A percentile compares a stretch with the other conserved stretches of the same genome.
Conservation (phyloP, 2,329 filamentous ascomycete species). For the Alternaria gansuensis region DNA sequence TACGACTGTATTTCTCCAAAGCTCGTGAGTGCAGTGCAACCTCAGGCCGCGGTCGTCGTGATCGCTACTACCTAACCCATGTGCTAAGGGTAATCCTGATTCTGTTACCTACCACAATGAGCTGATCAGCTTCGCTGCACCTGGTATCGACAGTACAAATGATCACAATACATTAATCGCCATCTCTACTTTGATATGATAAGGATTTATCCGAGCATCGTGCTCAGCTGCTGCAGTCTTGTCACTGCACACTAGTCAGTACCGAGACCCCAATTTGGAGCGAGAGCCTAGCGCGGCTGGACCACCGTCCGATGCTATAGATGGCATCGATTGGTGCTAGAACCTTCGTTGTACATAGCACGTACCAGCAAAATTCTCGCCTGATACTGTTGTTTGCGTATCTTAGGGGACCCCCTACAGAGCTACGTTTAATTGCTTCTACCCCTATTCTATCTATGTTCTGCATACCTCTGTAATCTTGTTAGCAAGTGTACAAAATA, state of each 20-base stretch:
- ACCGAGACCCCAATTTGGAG: constrained; percentile 1
- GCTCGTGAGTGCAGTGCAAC: not conserved
- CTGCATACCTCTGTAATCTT: no score
- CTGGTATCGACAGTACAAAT: not conserved
- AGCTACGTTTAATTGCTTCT: no score
- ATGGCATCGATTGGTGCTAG: constrained; percentile 1
- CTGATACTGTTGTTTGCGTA: not conserved
- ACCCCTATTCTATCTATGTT: no score
- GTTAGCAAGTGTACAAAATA: no score
- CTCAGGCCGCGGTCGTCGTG: constrained; percentile 1
- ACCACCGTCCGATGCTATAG: constrained; percentile 4
- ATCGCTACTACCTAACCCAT: not conserved
- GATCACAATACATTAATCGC: not conserved
- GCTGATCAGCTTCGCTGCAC: not conserved
- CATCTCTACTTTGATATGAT: not conserved
- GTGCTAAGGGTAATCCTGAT: not conserved
- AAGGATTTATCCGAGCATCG: not conserved
- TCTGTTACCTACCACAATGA: not conserved
- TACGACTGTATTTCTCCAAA: not conserved
- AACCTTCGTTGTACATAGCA: constrained; percentile 3
- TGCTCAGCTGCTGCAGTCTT: not conserved
- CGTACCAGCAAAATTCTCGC: constrained; percentile 2
- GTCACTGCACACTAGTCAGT: not conserved
- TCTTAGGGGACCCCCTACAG: no score
- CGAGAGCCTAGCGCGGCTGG: constrained; percentile 3